These are phyloP conservation scores for Alternaria dauci DNA, from an alignment of 2,329 filamentous ascomycete genomes.

Conservation along the genomic window DNA sequence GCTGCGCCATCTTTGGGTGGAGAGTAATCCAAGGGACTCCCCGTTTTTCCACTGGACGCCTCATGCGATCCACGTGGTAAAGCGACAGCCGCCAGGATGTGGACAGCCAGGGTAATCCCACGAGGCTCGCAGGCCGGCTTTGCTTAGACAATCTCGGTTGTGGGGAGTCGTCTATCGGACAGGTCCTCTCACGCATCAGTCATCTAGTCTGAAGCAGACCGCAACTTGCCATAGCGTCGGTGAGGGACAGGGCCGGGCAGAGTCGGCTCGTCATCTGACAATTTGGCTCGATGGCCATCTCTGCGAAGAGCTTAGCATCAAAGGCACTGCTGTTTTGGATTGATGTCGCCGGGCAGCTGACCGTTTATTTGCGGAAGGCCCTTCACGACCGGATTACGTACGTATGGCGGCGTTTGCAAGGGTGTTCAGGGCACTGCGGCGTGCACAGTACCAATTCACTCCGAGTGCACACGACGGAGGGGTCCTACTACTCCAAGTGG, in stretches of 20 bases:
- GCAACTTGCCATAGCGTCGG: slow-evolving; percentile 32
- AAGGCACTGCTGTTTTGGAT: slow-evolving; percentile 23
- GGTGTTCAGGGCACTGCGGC: slow-evolving; percentile 15
- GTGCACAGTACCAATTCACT: slow-evolving; percentile 15
- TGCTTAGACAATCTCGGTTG: slow-evolving; percentile 24
- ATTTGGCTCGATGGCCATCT: slow-evolving; percentile 13
- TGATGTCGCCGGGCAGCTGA: slow-evolving; percentile 31
- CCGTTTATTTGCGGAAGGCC: slow-evolving; percentile 18
- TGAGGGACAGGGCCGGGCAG: slow-evolving; percentile 26
- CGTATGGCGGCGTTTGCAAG: slow-evolving; percentile 23
- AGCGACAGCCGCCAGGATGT: slow-evolving; percentile 13
- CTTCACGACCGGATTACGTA: slow-evolving; percentile 14
- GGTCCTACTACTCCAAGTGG: slow-evolving; percentile 2
- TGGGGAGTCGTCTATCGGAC: slow-evolving; percentile 23
- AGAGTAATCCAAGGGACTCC: slow-evolving; percentile 5
- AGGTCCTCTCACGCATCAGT: slow-evolving; percentile 10
- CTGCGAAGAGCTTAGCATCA: slow-evolving; percentile 16
- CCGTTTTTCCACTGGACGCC: slow-evolving; percentile 14
- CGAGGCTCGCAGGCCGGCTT: slow-evolving; percentile 16
- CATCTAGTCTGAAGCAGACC: slow-evolving; percentile 27
- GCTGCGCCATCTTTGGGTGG: not conserved
- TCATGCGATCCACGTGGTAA: slow-evolving; percentile 30
- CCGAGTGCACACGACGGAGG: slow-evolving; percentile 11
- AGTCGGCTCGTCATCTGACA: slow-evolving; percentile 28
- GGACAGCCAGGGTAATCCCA: slow-evolving; percentile 19